Evolutionary conservation across 2,329 filamentous ascomycete genomes (phyloP).

Genomic region (Fusarium bactridioides): DNA sequence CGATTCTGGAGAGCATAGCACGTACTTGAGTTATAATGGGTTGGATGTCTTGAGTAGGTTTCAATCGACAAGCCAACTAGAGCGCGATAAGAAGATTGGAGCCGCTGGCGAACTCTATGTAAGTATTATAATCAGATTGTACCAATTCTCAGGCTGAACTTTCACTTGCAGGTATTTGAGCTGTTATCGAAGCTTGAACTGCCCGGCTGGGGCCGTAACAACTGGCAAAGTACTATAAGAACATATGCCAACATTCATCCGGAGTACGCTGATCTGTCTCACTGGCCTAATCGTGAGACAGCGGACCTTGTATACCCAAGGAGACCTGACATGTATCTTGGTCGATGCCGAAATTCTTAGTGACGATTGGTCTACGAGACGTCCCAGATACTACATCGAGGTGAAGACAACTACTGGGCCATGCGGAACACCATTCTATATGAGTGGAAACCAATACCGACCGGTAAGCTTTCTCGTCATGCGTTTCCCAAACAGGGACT

Average conservation of each 20-base stretch:
- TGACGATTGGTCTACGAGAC: slow-evolving; percentile 21
- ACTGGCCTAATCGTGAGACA: slow-evolving; percentile 11
- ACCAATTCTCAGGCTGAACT: no score
- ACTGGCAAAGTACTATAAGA: slow-evolving; percentile 32
- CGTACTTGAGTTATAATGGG: slow-evolving; percentile 21
- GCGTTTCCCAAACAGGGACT: fast-evolving
- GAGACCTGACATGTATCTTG: slow-evolving; percentile 14
- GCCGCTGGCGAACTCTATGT: slow-evolving; percentile 39
- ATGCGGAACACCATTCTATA: slow-evolving; percentile 25
- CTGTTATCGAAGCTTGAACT: slow-evolving; percentile 20
- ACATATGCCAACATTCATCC: slow-evolving; percentile 7
- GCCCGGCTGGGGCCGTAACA: slow-evolving; percentile 5
- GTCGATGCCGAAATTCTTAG: slow-evolving; percentile 16
- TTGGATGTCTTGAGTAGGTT: slow-evolving; percentile 17
- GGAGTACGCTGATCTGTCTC: background rate
- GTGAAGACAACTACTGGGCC: slow-evolving; percentile 57
- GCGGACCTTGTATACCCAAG: slow-evolving; percentile 20
- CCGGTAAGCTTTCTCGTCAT: background rate
- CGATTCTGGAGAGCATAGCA: background rate
- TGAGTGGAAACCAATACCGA: slow-evolving; percentile 3
- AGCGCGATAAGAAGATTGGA: slow-evolving; percentile 37
- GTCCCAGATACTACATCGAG: slow-evolving; percentile 56
- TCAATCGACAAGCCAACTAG: slow-evolving; percentile 24
- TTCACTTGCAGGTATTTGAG: slow-evolving; percentile 20
- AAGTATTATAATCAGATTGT: background rate